These are phyloP conservation scores for Aspergillus proliferans DNA, from an alignment of 2,329 filamentous ascomycete species.

Conservation along the genomic window DNA sequence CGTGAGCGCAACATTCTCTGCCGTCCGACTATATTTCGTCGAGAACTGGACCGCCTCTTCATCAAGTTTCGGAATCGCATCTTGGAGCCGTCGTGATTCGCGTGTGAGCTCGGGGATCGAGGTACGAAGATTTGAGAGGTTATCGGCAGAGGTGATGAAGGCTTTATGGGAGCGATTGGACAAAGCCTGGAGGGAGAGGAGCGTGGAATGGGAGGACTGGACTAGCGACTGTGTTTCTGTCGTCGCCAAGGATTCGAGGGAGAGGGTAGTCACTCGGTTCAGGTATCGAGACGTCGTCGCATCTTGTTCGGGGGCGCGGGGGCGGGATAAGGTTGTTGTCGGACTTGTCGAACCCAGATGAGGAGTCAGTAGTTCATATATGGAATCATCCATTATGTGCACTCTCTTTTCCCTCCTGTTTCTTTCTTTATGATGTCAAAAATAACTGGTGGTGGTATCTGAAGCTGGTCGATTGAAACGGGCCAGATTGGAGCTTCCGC, in stretches of 20 bases:
- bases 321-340: slow-evolving; percentile 1
- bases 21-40: slow-evolving; percentile 69
- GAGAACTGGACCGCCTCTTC: slow-evolving; percentile 73
- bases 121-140: slow-evolving; percentile 66
- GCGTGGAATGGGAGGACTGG: slow-evolving; percentile 71
- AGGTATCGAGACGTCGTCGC: slow-evolving; percentile 58
- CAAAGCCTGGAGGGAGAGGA: slow-evolving; percentile 77
- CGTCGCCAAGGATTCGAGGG: slow-evolving; percentile 64
- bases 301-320: slow-evolving; percentile 12
- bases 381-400: slow-evolving; percentile 57
- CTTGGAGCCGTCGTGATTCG: slow-evolving; percentile 60
- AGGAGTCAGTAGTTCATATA: slow-evolving; percentile 67
- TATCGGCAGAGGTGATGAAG: slow-evolving; percentile 72
- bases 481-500: slow-evolving; percentile 6
- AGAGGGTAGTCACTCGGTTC: slow-evolving; percentile 67
- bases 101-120: slow-evolving; percentile 65
- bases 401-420: background rate
- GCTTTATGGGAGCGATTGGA: slow-evolving; percentile 83
- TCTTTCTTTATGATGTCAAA: background rate
- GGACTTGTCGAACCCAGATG: slow-evolving; percentile 46
- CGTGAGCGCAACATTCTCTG: slow-evolving; percentile 63
- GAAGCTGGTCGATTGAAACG: slow-evolving; percentile 7
- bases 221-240: slow-evolving; percentile 74
- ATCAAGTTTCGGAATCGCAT: slow-evolving; percentile 72
- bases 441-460: slow-evolving; percentile 8